Evolutionary conservation across 495 filamentous ascomycete species (phyloP).

Genomic region (Xylaria bambusicola): DNA sequence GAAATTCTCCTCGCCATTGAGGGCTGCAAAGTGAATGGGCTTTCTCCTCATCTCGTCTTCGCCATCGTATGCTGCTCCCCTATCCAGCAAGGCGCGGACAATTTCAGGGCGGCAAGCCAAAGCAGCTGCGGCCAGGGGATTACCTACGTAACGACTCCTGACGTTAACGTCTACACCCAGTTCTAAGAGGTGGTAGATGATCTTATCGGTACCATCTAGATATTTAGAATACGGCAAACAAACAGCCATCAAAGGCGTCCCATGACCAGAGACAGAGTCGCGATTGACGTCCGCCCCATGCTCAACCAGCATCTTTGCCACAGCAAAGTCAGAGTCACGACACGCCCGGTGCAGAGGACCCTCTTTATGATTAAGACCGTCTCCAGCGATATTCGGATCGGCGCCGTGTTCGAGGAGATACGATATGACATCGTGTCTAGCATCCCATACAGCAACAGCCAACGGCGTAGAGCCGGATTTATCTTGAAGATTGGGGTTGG

Average conservation of each 20-base stretch:
- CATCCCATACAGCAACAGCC: neutral
- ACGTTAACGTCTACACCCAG: constrained; percentile 17
- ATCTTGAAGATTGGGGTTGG: constrained; percentile 11
- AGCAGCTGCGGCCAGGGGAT: constrained; percentile 11
- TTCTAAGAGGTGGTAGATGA: constrained; percentile 16
- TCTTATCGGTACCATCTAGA: neutral
- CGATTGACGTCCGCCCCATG: constrained; percentile 23
- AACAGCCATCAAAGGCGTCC: constrained; percentile 25
- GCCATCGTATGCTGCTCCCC: constrained; percentile 9
- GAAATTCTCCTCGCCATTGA: constrained; percentile 16
- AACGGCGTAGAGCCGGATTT: constrained; percentile 13
- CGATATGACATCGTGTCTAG: neutral
- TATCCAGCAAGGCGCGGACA: constrained; percentile 17
- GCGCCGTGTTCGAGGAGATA: constrained; percentile 6
- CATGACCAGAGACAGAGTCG: constrained; percentile 2
- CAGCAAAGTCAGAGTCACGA: neutral
- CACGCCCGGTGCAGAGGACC: constrained; percentile 18
- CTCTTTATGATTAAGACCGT: constrained; percentile 2
- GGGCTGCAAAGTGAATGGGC: constrained; percentile 18
- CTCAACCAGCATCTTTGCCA: constrained; percentile 17
- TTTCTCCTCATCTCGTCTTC: constrained; percentile 13
- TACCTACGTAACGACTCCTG: constrained; percentile 15
- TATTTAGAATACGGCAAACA: neutral
- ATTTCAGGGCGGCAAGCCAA: neutral
- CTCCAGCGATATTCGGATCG: constrained; percentile 4